Base-by-base conservation (phyloP, 352 stramenopile species). In the Pythium grandisporangium region DNA sequence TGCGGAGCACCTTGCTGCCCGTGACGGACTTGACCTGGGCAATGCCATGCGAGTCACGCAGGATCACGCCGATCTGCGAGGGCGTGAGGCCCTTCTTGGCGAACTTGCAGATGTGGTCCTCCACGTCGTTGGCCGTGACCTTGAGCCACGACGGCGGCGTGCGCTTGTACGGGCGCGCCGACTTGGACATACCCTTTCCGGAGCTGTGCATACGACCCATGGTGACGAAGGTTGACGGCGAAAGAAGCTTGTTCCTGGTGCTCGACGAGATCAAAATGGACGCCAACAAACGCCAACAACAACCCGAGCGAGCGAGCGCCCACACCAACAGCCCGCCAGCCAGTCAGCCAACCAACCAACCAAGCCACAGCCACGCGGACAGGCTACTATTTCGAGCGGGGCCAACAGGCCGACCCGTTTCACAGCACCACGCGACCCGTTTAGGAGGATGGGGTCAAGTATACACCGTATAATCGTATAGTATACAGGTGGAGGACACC, bases 111-210 rank as follows among this genome's bases (percentile, higher is more conserved):
- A 99, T 96, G 55, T 99, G 93, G 45, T 98, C 94, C 64, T 99
- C 96, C 22, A 99, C 95, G 63, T 99, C 95, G 43, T 89, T 72
- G 27, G 93, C 27, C 42, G 92, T 94, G 55, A 97, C 84, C 81
- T 99, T 99, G 49, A 98, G 81, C 96, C 96, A 99, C 57, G 94
- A 98, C 37, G 96, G 95, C 47, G 96, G 93, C 57, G 93, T 96
- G 69, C 97, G 91, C 83, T 99, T 99, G 95, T 99, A 99, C 49
- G 97, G 96, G 58, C 87, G 82, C 74, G 96, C 96, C 63, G 93
- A 98, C 73, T 97, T 98, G 62, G 93, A 97, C 79, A 99, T 99
- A 85, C 97, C 97, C 94, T 99, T 99, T 62, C 96, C 96, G 63
- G 73, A 87, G 81, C 86, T 96, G 79, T 99, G 95, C 89, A 99